These are phyloP conservation scores for Candida frijolesensis DNA, from an alignment of 1,139 yeast genomes.

Conservation along the genomic window DNA sequence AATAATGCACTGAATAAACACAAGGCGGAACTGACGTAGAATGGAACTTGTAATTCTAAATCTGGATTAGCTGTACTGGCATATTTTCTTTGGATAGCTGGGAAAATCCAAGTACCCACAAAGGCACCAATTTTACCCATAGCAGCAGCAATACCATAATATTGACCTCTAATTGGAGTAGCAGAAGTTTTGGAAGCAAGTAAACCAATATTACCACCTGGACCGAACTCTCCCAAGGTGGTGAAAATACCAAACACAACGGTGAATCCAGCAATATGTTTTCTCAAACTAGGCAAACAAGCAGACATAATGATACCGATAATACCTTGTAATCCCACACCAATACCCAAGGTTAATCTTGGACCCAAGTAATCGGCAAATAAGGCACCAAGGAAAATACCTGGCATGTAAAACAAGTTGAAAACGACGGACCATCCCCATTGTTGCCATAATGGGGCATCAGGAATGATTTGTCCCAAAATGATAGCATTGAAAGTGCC, in stretches of 20 bases:
- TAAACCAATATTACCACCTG: slow-evolving; percentile 89
- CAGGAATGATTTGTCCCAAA: slow-evolving; percentile 57
- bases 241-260: slow-evolving; percentile 86
- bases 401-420: slow-evolving; percentile 86
- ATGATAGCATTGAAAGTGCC: slow-evolving; percentile 79
- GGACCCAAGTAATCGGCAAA: slow-evolving; percentile 86
- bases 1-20: slow-evolving; percentile 72
- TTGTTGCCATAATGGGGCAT: slow-evolving; percentile 53
- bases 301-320: slow-evolving; percentile 90
- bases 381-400: slow-evolving; percentile 80
- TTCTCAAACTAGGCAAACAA: slow-evolving; percentile 53
- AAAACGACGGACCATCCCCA: slow-evolving; percentile 94
- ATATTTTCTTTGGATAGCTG: slow-evolving; percentile 57
- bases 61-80: slow-evolving; percentile 29
- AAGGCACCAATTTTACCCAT: slow-evolving; percentile 90
- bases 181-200: slow-evolving; percentile 86
- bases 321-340: slow-evolving; percentile 72
- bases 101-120: slow-evolving; percentile 88
- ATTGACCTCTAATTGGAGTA: slow-evolving; percentile 86
- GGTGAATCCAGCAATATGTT: slow-evolving; percentile 73
- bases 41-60: slow-evolving; percentile 71
- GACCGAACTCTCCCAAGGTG: slow-evolving; percentile 89
- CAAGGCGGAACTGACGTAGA: slow-evolving; percentile 77
- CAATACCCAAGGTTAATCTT: slow-evolving; percentile 69
- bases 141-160: slow-evolving; percentile 91